Conservation (phyloP, 2,329 filamentous ascomycete genomes). For the Stemphylium vesicarium region DNA sequence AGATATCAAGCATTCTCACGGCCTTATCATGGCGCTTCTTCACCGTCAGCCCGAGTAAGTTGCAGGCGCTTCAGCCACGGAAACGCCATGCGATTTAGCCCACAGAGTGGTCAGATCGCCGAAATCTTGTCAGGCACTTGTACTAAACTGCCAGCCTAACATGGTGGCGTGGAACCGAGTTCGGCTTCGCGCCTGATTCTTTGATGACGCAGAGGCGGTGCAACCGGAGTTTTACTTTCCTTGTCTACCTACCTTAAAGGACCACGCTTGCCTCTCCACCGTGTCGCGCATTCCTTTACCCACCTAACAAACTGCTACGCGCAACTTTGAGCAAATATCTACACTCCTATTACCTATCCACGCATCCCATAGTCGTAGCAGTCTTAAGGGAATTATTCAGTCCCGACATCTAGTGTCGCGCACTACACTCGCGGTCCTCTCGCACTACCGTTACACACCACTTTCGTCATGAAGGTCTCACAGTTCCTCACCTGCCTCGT, state of each 20-base stretch:
- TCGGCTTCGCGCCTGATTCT: constrained; percentile 8
- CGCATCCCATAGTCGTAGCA: not conserved
- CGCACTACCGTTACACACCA: constrained; percentile 11
- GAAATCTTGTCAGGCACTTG: not conserved
- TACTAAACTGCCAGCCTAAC: not conserved
- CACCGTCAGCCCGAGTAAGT: not conserved
- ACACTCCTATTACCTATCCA: not conserved
- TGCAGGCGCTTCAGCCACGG: not conserved
- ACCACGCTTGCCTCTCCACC: constrained; percentile 10
- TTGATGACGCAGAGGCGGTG: constrained; percentile 25
- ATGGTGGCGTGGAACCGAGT: constrained; percentile 6
- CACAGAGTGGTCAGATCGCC: constrained; percentile 2
- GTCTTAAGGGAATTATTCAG: not conserved
- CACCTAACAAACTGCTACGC: constrained; percentile 11
- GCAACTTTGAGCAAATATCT: constrained; percentile 3
- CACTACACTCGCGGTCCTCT: constrained; percentile 3
- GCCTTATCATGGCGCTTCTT: constrained; percentile 5
- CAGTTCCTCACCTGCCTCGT: constrained; percentile 31
- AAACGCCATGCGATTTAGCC: not conserved
- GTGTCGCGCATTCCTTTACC: not conserved
- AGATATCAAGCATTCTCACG: constrained; percentile 6
- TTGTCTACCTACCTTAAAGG: constrained; percentile 13
- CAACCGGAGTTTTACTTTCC: constrained; percentile 1
- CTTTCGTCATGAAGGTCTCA: constrained; percentile 35
- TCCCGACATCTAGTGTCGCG: constrained; percentile 8